Evolutionary conservation across 2,329 filamentous ascomycete species (phyloP).

Genomic region (Paramyrothecium roridum): DNA sequence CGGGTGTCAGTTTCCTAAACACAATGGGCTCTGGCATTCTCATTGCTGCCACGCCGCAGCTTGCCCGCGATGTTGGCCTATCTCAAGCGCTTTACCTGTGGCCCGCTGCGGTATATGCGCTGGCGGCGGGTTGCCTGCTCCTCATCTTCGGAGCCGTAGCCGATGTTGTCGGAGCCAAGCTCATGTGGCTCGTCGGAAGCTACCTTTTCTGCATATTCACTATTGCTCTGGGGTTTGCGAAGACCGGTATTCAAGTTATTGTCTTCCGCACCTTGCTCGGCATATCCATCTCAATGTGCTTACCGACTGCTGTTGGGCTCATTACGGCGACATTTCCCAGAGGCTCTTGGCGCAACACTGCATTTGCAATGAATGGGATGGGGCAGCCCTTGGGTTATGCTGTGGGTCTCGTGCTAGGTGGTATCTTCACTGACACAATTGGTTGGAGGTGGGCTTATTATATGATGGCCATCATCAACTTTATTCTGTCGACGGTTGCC

Average conservation of each 20-base stretch:
- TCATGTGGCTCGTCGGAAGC: slow-evolving; percentile 22
- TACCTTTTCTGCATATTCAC: slow-evolving; percentile 24
- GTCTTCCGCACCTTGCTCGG: slow-evolving; percentile 31
- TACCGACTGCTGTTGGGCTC: slow-evolving; percentile 32
- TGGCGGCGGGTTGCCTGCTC: slow-evolving; percentile 22
- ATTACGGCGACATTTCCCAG: slow-evolving; percentile 32
- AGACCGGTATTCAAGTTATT: slow-evolving; percentile 32
- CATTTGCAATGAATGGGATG: slow-evolving; percentile 41
- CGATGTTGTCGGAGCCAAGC: slow-evolving; percentile 24
- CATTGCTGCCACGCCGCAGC: slow-evolving; percentile 32
- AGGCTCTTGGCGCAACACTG: slow-evolving; percentile 34
- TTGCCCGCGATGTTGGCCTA: slow-evolving; percentile 30
- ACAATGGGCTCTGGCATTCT: slow-evolving; percentile 33
- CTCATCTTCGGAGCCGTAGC: slow-evolving; percentile 25
- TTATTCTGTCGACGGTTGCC: slow-evolving; percentile 29
- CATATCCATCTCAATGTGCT: slow-evolving; percentile 31
- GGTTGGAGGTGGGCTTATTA: slow-evolving; percentile 47
- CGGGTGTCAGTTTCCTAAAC: slow-evolving; percentile 30
- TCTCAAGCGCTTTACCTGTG: slow-evolving; percentile 24
- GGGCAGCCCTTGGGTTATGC: slow-evolving; percentile 45
- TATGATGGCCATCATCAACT: slow-evolving; percentile 28
- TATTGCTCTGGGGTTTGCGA: slow-evolving; percentile 26
- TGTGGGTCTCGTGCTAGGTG: slow-evolving; percentile 45
- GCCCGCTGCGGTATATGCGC: slow-evolving; percentile 24
- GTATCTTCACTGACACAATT: slow-evolving; percentile 42